These are phyloP conservation scores for Yamadazyma laniorum DNA, from an alignment of 805 yeast genomes.

Conservation along the genomic window DNA sequence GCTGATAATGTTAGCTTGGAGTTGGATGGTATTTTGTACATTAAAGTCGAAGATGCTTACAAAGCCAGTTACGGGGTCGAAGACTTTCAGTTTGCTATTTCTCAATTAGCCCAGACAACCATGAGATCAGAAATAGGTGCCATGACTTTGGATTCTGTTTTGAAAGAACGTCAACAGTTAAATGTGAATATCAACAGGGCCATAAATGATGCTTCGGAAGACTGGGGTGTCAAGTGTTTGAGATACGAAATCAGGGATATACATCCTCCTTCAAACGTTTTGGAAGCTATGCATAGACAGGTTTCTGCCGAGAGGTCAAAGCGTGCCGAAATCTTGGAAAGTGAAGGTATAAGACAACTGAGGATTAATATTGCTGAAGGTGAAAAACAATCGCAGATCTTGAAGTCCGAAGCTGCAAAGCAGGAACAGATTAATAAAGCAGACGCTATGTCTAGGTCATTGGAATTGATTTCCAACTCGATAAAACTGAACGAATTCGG, in stretches of 20 bases:
- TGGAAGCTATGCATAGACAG: constrained; percentile 90
- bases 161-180: constrained; percentile 71
- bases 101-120: constrained; percentile 86
- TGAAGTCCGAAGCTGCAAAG: constrained; percentile 72
- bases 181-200: constrained; percentile 73
- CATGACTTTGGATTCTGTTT: constrained; percentile 72
- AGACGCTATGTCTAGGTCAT: constrained; percentile 71
- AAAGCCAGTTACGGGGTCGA: constrained; percentile 88
- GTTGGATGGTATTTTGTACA: constrained; percentile 79
- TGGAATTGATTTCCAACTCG: constrained; percentile 62
- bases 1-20: constrained; percentile 83
- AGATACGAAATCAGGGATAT: constrained; percentile 87
- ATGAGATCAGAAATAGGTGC: constrained; percentile 90
- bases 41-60: constrained; percentile 75
- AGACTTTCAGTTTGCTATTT: constrained; percentile 80
- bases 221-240: constrained; percentile 81
- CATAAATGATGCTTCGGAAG: constrained; percentile 80
- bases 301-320: constrained; percentile 85
- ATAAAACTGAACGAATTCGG: constrained; percentile 70
- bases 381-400: constrained; percentile 63
- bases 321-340: constrained; percentile 82
- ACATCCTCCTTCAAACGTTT: constrained; percentile 81
- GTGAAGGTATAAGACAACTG: constrained; percentile 79
- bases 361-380: constrained; percentile 85
- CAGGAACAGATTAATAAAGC: constrained; percentile 65